Evolutionary conservation across 148 eudicot genomes (phyloP).

Genomic region (Fagopyrum tataricum): DNA sequence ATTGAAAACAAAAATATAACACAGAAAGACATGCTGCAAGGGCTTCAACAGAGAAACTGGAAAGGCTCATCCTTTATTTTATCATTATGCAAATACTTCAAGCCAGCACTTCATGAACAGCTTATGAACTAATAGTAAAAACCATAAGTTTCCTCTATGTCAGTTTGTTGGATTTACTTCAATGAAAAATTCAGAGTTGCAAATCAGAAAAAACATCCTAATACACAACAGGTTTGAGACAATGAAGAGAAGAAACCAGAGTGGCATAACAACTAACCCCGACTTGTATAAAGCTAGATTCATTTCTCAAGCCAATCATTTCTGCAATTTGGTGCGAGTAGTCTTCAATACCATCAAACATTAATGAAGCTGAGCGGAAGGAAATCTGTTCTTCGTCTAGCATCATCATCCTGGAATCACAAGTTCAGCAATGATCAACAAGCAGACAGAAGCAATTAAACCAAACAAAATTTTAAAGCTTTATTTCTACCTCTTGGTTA

Average conservation of each 20-base stretch:
- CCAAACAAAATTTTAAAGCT: conserved; percentile 12
- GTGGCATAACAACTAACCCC: conserved; percentile 51
- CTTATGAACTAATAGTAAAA: too few relatives aligned
- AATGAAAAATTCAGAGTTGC: neutral
- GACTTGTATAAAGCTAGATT: conserved; percentile 72
- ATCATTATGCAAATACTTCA: neutral
- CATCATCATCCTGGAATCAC: conserved; percentile 88
- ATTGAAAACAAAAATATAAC: neutral
- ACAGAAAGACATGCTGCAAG: too few relatives aligned
- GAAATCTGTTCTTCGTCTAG: conserved; percentile 94
- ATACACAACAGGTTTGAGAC: neutral
- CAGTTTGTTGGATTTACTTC: neutral
- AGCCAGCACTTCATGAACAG: too few relatives aligned
- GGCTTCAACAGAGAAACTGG: neutral
- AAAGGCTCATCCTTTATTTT: neutral
- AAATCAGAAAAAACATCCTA: neutral
- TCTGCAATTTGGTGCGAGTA: conserved; percentile 98
- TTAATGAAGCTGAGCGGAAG: conserved; percentile 72
- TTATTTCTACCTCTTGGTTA: conserved; percentile 68
- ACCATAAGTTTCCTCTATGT: neutral
- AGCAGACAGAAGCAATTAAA: neutral
- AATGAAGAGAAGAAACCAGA: neutral
- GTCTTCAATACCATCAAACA: conserved; percentile 87
- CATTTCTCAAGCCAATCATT: conserved; percentile 94
- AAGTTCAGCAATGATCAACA: conserved; percentile 4